Evolutionary conservation across 2,329 filamentous ascomycete species (phyloP).

Genomic region (Lizonia empirigonia): DNA sequence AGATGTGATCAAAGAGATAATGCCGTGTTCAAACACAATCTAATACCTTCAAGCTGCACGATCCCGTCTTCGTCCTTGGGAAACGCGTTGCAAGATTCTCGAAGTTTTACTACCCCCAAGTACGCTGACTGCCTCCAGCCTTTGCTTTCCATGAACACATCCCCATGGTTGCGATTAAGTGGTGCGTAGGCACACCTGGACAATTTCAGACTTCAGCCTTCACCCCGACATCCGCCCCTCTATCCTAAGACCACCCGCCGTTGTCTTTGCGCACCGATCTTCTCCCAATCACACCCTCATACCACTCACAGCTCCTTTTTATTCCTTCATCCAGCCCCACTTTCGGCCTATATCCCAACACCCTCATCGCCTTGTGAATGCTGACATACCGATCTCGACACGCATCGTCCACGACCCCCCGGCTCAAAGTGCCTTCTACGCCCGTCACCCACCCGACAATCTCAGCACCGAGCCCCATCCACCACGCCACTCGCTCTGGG

Average conservation of each 20-base stretch:
- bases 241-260: constrained; percentile 6
- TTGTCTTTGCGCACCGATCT: constrained; percentile 6
- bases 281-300: constrained; percentile 1
- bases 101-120: no score
- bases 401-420: constrained; percentile 62
- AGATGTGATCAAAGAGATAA: neutral
- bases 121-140: no score
- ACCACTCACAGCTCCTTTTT: constrained; percentile 29
- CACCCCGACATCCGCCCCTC: no score
- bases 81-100: no score
- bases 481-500: constrained; percentile 56
- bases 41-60: no score
- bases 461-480: constrained; percentile 56
- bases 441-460: constrained; percentile 55
- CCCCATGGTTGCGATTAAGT: no score
- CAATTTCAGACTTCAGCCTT: no score
- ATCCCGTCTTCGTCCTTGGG: no score
- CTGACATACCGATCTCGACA: constrained; percentile 60
- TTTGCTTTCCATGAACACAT: no score
- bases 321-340: constrained; percentile 60
- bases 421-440: constrained; percentile 54
- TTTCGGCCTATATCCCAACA: constrained; percentile 60
- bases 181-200: no score
- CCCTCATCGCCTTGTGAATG: constrained; percentile 56
- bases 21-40: neutral